Evolutionary conservation across 139 green algal genomes (phyloP).

Genomic region (Chlorella sp.): DNA sequence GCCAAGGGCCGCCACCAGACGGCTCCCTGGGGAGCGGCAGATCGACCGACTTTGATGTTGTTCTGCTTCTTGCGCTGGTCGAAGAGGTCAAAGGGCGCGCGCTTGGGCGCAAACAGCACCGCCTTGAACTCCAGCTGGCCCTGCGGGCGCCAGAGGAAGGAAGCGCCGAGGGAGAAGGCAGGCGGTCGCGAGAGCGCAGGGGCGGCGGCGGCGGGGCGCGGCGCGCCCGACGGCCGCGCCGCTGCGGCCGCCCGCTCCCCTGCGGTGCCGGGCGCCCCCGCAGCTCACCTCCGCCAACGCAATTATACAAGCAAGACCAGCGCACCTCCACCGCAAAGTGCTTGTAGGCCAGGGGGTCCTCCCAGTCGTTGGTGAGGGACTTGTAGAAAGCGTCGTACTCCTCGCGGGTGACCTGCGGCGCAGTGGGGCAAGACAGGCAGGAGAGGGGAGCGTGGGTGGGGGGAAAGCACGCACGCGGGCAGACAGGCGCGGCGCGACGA

Average conservation of each 20-base stretch:
- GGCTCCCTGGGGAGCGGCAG: too few relatives aligned
- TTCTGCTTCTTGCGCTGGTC: slow-evolving; percentile 87
- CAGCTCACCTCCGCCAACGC: too few relatives aligned
- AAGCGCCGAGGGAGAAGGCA: too few relatives aligned
- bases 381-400: slow-evolving; percentile 63
- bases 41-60: too few relatives aligned
- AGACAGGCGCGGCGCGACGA: neutral
- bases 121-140: slow-evolving; percentile 99
- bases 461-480: neutral
- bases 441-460: neutral
- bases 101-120: slow-evolving; percentile 89
- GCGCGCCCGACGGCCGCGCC: too few relatives aligned
- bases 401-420: slow-evolving; percentile 47
- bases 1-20: too few relatives aligned
- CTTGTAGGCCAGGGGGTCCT: slow-evolving; percentile 96
- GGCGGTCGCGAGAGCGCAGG: too few relatives aligned
- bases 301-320: too few relatives aligned
- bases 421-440: neutral
- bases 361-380: slow-evolving; percentile 97
- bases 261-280: too few relatives aligned
- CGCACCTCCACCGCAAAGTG: slow-evolving; percentile 98
- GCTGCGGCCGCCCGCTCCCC: too few relatives aligned
- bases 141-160: too few relatives aligned
- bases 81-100: slow-evolving; percentile 99
- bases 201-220: too few relatives aligned